These are phyloP conservation scores for Cyberlindnera suaveolens DNA, from an alignment of 805 yeast species.

Conservation along the genomic window DNA sequence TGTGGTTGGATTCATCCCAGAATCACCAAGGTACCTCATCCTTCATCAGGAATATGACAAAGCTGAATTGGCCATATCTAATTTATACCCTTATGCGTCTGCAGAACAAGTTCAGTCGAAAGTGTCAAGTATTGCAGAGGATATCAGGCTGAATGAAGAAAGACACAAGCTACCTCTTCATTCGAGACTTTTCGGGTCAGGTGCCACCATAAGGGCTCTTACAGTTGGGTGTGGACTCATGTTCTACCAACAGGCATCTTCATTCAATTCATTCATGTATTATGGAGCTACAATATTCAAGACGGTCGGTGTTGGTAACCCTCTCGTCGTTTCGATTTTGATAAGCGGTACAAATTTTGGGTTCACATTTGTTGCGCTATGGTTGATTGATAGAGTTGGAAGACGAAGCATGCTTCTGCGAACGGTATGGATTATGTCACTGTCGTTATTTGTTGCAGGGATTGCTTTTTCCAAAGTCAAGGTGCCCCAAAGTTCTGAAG, in stretches of 20 bases:
- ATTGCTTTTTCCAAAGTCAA: slow-evolving; percentile 21
- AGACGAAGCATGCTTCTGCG: slow-evolving; percentile 36
- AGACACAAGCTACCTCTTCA: slow-evolving; percentile 2
- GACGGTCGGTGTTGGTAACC: slow-evolving; percentile 44
- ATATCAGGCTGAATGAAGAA: slow-evolving; percentile 18
- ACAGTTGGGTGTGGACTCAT: slow-evolving; percentile 45
- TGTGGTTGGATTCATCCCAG: slow-evolving; percentile 40
- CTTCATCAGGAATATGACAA: slow-evolving; percentile 25
- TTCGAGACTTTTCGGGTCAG: slow-evolving; percentile 6
- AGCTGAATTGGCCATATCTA: slow-evolving; percentile 38
- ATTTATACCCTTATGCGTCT: slow-evolving; percentile 37
- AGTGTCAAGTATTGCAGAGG: slow-evolving; percentile 41
- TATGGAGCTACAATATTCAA: slow-evolving; percentile 53
- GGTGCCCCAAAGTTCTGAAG: not conserved
- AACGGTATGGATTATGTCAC: slow-evolving; percentile 34
- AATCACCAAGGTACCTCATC: slow-evolving; percentile 42
- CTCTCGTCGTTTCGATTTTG: slow-evolving; percentile 49
- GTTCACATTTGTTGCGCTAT: slow-evolving; percentile 48
- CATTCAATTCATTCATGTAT: slow-evolving; percentile 58
- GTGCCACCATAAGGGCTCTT: slow-evolving; percentile 33
- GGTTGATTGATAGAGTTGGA: slow-evolving; percentile 45
- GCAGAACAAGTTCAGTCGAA: slow-evolving; percentile 39
- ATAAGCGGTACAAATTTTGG: slow-evolving; percentile 50
- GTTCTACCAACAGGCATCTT: slow-evolving; percentile 55
- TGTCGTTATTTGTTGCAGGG: slow-evolving; percentile 29